Base-by-base conservation (phyloP, 1,284 basidiomycete genomes). In the Ceratobasidium papillatum region DNA sequence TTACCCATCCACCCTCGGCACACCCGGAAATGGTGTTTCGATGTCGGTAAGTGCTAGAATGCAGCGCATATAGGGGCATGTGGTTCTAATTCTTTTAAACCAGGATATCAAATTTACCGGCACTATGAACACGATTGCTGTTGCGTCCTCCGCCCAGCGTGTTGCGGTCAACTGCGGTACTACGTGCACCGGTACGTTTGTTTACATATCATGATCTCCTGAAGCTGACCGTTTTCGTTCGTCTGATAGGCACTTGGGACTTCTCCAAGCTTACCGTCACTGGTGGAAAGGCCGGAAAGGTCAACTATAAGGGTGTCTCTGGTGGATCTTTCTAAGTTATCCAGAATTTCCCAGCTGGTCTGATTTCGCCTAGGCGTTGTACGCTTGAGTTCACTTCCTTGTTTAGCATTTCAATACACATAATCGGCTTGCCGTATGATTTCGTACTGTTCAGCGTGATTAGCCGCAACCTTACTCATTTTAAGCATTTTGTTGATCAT, bases 131-230 rank as follows among this genome's bases (percentile, higher is more conserved):
- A 66, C 72, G 12, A 68, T 76, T 32, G 64, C 72, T 17, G 75
- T 76, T 0, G 41, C 64, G 32, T 74, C 72, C 8, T 59, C 34
- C 25, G 75, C 75, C 0, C 41, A 74, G 45, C 64, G 72, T 30
- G 75, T 76, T 32, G 75, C 59, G 1, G 75, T 76, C 14, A 64
- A 76, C 64, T 76, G 75, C 51, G 75, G 75, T 17, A 30, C 36
- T 36, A 27, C 43, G 38, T 69, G 65, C 36, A 27, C 51, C 22
- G 61, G 61, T 63, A 32, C 22, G 43, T 47, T 63, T 47, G n/a
- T 32, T 41, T 22, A 7, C 12, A 2, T n/a, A 8, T 27, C 17
- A 30, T n/a, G 27, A 14, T 27, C 3, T 27, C n/a, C n/a, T 47
- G 17, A n/a, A 17, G 5, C 4, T 19, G 4, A 25, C 12, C 11